Evolutionary conservation across 1,284 basidiomycete genomes (phyloP).

Genomic region (Trichosporon sp.): DNA sequence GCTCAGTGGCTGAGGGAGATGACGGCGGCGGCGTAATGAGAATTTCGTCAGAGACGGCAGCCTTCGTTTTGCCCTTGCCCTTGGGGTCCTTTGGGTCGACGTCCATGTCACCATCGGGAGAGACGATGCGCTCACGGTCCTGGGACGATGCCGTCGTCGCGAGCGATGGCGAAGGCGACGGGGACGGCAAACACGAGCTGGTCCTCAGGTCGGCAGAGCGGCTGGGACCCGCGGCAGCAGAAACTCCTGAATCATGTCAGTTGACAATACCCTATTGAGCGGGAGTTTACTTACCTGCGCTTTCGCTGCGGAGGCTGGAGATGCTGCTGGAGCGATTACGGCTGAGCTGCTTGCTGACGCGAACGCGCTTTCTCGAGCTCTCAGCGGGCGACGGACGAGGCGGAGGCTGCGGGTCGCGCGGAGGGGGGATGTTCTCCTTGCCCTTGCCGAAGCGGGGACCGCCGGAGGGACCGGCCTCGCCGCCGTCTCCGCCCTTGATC

Average conservation of each 20-base stretch:
- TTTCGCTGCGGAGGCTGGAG: slow-evolving; percentile 49
- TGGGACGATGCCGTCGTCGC: slow-evolving; percentile 32
- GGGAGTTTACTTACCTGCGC: slow-evolving; percentile 38
- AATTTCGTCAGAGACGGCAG: background rate
- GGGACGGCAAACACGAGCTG: slow-evolving; percentile 40
- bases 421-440: slow-evolving; percentile 54
- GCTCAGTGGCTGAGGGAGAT: slow-evolving; percentile 28
- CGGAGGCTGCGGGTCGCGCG: slow-evolving; percentile 37
- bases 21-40: slow-evolving; percentile 48
- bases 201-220: slow-evolving; percentile 15
- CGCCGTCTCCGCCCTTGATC: slow-evolving; percentile 32
- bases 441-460: slow-evolving; percentile 43
- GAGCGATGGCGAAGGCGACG: slow-evolving; percentile 45
- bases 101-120: slow-evolving; percentile 35
- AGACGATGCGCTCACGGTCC: background rate
- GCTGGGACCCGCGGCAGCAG: slow-evolving; percentile 17
- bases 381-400: slow-evolving; percentile 21
- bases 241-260: slow-evolving; percentile 31
- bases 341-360: slow-evolving; percentile 32
- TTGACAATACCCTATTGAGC: background rate
- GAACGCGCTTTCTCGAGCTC: slow-evolving; percentile 40
- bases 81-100: slow-evolving; percentile 41
- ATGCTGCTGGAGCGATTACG: slow-evolving; percentile 46
- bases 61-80: slow-evolving; percentile 23
- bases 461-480: slow-evolving; percentile 31